Conservation (phyloP, 2,329 filamentous ascomycete genomes). For the Botrytis pseudocinerea region DNA sequence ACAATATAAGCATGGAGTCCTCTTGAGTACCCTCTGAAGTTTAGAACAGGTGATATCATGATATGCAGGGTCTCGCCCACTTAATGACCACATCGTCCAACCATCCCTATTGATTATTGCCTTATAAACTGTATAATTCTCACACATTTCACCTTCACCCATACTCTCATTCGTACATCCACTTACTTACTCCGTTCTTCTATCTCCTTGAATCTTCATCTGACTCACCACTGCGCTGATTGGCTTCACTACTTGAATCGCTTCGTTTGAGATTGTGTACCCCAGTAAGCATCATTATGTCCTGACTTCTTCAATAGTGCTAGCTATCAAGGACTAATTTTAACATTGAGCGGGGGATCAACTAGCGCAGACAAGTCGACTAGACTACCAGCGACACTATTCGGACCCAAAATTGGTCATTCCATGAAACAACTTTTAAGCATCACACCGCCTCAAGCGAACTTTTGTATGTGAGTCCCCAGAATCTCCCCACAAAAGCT, state of each 20-base stretch:
- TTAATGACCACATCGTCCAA: background rate
- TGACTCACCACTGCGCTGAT: background rate
- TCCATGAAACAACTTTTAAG: background rate
- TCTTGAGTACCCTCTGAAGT: too few species aligned
- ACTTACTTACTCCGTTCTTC: background rate
- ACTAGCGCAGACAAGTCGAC: background rate
- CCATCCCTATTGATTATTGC: too few species aligned
- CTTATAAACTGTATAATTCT: background rate
- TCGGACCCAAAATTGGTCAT: background rate
- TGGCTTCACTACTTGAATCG: background rate
- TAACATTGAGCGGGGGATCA: background rate
- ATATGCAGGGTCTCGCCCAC: background rate
- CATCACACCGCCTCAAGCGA: background rate
- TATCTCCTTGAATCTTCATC: background rate
- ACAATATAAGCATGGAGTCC: background rate
- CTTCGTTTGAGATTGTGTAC: background rate
- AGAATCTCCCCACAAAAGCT: constrained; percentile 32
- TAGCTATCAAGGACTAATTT: background rate
- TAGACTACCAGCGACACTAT: background rate
- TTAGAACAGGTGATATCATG: background rate
- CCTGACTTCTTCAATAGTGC: background rate
- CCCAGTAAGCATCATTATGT: background rate
- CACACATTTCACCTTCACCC: background rate
- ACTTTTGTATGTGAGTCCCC: background rate
- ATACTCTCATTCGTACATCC: background rate